A percentile compares a stretch with the other conserved stretches of the same genome.
Conservation (phyloP, 1,284 basidiomycete genomes). For the Wolfiporia cocos region DNA sequence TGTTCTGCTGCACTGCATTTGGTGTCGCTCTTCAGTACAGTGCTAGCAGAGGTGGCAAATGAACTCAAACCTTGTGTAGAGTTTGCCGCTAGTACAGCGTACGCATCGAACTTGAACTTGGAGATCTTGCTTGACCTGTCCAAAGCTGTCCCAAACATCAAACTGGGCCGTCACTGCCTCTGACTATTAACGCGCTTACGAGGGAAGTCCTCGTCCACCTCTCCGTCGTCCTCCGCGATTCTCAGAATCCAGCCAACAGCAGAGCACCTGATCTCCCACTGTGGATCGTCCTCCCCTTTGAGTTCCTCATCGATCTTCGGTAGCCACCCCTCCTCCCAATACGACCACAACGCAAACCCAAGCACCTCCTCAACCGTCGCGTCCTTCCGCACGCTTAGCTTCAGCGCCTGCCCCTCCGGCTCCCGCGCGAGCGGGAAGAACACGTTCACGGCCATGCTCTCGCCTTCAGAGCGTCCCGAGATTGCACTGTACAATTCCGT, state of each 20-base stretch:
- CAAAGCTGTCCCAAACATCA: constrained; percentile 65
- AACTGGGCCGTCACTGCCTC: background rate
- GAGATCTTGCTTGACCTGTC: constrained; percentile 82
- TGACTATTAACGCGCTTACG: constrained; percentile 41
- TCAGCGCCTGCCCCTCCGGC: constrained; percentile 53
- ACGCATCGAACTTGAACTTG: constrained; percentile 90
- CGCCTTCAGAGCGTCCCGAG: constrained; percentile 63
- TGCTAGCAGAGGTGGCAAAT: background rate
- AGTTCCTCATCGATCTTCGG: constrained; percentile 72
- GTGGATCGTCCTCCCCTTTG: constrained; percentile 54
- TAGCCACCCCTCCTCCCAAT: constrained; percentile 83
- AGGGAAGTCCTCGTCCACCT: constrained; percentile 98
- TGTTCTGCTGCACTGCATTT: constrained; percentile 75
- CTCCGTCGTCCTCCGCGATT: constrained; percentile 95
- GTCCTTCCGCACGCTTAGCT: constrained; percentile 77
- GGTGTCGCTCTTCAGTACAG: constrained; percentile 1
- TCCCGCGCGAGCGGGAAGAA: constrained; percentile 84
- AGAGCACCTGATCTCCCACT: constrained; percentile 53
- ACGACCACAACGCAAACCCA: constrained; percentile 87
- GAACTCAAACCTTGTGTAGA: constrained; percentile 62
- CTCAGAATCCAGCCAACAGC: constrained; percentile 92
- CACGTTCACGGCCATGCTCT: constrained; percentile 65
- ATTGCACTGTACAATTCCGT: constrained; percentile 77
- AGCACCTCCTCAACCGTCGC: constrained; percentile 94
- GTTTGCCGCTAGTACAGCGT: constrained; percentile 79